Conservation (phyloP, 1,284 basidiomycete genomes). For the Ceratobasidium sp. region DNA sequence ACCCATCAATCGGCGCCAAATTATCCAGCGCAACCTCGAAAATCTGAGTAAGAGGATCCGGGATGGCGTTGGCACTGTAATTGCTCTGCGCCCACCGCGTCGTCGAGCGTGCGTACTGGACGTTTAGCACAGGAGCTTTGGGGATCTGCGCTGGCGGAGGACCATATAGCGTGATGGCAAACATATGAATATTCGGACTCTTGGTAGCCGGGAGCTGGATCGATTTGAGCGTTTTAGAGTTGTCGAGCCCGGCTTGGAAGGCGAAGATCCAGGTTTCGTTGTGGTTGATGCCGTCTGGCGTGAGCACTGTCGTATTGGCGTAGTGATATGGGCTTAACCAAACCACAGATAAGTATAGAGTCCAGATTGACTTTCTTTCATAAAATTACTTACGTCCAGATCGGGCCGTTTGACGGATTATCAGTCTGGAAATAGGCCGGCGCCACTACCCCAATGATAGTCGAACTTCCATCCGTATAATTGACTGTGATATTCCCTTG, state of each 20-base stretch:
- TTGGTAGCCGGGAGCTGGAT: slow-evolving; percentile 24
- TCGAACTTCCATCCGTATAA: slow-evolving; percentile 20
- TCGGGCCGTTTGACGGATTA: slow-evolving; percentile 27
- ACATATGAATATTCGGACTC: slow-evolving; percentile 24
- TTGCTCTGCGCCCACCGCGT: slow-evolving; percentile 36
- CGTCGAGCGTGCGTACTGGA: slow-evolving; percentile 36
- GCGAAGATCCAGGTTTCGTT: slow-evolving; percentile 38
- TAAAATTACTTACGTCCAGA: slow-evolving; percentile 20
- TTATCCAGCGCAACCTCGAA: slow-evolving; percentile 37
- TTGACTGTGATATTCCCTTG: slow-evolving; percentile 31
- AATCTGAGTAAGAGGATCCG: slow-evolving; percentile 15
- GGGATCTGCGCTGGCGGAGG: slow-evolving; percentile 4
- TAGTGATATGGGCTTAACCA: slow-evolving; percentile 3
- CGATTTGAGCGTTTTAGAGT: background rate
- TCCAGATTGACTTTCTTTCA: background rate
- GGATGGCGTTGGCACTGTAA: slow-evolving; percentile 32
- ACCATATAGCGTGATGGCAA: slow-evolving; percentile 26
- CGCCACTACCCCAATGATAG: slow-evolving; percentile 15
- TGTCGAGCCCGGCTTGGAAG: slow-evolving; percentile 28
- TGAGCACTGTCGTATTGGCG: slow-evolving; percentile 21
- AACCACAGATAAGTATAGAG: background rate
- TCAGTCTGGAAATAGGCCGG: slow-evolving; percentile 23
- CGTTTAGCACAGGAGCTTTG: slow-evolving; percentile 10
- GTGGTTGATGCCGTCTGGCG: slow-evolving; percentile 23
- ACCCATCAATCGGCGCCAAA: slow-evolving; percentile 23